Percentiles rank a stretch among this genome's conserved stretches.
These are phyloP conservation scores for Aspergillus ochraceus DNA, from an alignment of 2,329 filamentous ascomycete species.

Conservation along the genomic window DNA sequence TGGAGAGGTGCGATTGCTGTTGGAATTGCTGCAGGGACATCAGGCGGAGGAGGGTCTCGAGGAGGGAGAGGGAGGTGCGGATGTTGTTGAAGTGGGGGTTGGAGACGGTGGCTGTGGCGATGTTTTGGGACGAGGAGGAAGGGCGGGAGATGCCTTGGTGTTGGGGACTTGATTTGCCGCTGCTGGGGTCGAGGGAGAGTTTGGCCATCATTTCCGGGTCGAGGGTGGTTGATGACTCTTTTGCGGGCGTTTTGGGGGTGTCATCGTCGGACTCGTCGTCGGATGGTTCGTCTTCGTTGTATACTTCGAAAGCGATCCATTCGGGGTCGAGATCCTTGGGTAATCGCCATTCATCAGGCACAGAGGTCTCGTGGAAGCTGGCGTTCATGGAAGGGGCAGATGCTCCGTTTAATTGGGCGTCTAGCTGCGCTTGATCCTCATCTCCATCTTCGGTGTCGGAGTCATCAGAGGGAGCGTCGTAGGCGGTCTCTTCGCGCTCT, in stretches of 20 bases:
- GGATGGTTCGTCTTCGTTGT: slow-evolving; percentile 61
- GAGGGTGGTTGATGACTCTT: slow-evolving; percentile 26
- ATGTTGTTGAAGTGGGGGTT: slow-evolving; percentile 55
- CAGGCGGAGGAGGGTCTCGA: slow-evolving; percentile 85
- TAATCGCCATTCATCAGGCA: slow-evolving; percentile 56
- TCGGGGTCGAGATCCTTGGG: slow-evolving; percentile 79
- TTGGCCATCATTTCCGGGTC: slow-evolving; percentile 50
- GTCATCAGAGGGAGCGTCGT: slow-evolving; percentile 26
- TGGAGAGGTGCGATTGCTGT: slow-evolving; percentile 83
- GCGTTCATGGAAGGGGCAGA: neutral
- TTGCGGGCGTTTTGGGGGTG: slow-evolving; percentile 13
- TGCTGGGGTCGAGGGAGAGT: slow-evolving; percentile 41
- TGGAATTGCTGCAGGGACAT: slow-evolving; percentile 89
- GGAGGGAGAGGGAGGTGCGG: slow-evolving; percentile 71
- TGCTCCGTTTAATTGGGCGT: slow-evolving; percentile 36
- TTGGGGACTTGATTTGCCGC: slow-evolving; percentile 27
- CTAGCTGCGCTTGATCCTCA: slow-evolving; percentile 39
- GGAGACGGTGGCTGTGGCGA: slow-evolving; percentile 34
- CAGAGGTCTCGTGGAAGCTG: slow-evolving; percentile 30
- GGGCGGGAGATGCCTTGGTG: slow-evolving; percentile 15
- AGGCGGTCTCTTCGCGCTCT: slow-evolving; percentile 45
- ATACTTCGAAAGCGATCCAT: slow-evolving; percentile 90
- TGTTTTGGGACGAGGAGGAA: slow-evolving; percentile 29
- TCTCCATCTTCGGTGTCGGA: slow-evolving; percentile 39
- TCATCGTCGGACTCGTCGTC: slow-evolving; percentile 53